Evolutionary conservation across 371 early-diverging fungal genomes (phyloP), one percentile per base, ranked within the genome.

Genomic region (Aphelidium insulamus): DNA sequence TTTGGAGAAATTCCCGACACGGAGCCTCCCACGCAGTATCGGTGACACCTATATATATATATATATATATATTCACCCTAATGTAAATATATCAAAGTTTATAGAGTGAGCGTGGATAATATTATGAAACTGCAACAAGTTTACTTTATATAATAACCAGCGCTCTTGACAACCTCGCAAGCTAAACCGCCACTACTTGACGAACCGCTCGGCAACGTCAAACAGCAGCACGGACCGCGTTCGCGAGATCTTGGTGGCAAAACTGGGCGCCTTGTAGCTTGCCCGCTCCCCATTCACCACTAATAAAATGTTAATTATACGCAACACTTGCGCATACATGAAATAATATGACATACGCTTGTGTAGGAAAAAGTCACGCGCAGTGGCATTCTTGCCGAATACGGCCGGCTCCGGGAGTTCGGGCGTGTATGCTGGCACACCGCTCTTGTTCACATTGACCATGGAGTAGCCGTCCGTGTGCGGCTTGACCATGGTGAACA

Each of bases 261-360:
- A 62, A 10, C 45, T 43, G 3, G 64, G 55, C 10, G 55, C 43
- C 44, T 58, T 59, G 50, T 63, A 63, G 10, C 48, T 44, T 4
- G 64, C 64, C 11, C 64, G 33, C 38, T 63, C 64, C 12, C 53
- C 64, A 39, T 59, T 63, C n/a, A 63, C 61, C 10, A 63, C 57
- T 56, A 23, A n/a, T 5, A 26, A 2, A 33, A n/a, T 44, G 27
- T 5, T 4, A 34, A 29, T 35, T 12, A 15, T 14, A 19, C 30
- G 26, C 17, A 11, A 37, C 6, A 38, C 22, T 11, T 22, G 4
- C n/a, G 5, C 16, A 11, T 6, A 20, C 17, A 45, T 15, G 15
- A 21, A 44, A 24, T 1, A 38, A 20, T n/a, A 15, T 21, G 8
- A 38, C 48, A 34, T 39, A 54, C 55, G 38, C 28, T 54, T 56